Evolutionary conservation across 495 filamentous ascomycete genomes (phyloP), one percentile per base, ranked within the genome.

Genomic region (Xylaria castorea): DNA sequence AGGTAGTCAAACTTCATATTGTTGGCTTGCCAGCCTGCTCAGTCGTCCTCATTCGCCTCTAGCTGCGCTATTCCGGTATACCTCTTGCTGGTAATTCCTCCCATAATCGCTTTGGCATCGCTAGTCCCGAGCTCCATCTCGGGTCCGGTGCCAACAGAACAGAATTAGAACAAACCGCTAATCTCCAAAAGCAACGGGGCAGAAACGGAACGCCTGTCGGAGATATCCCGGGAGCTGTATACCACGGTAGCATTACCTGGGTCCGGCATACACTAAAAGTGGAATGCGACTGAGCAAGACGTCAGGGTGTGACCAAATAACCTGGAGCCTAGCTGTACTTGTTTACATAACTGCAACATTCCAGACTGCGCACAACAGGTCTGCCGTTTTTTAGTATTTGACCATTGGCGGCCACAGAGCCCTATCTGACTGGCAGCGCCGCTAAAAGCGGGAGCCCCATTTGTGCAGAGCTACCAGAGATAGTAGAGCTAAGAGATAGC

Each of bases 361-460:
- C 58, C 58, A 64, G 50, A 58, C 50, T 9, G 50, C 30, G 11
- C n/a, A 12, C 57, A 42, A 44, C 38, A 64, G 22, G 51, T 55
- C 53, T 57, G 27, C 53, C 27, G 53, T 57, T 57, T 57, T 57
- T 27, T 20, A 46, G 3, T 38, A 64, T 8, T 38, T 27, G 22
- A 5, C 32, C 40, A n/a, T 48, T n/a, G 27, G 40, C 44, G 44
- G 0, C 36, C 34, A 30, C 25, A 55, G 46, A 36, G 36, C 22
- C 36, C 11, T 34, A 64, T 34, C 42, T 11, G 27, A 32, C 16
- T 44, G 60, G 48, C 63, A 67, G 70, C 18, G 63, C 70, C 70
- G 53, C 70, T 72, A 72, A 72, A 72, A 72, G 63, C 70, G 70
- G 70, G 70, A 72, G 51, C 62, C 70, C 51, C 70, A 72, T 46